Evolutionary conservation across 169 alveolate genomes (phyloP), one percentile per base, ranked within the genome.

Genomic region (Eimeria necatrix): DNA sequence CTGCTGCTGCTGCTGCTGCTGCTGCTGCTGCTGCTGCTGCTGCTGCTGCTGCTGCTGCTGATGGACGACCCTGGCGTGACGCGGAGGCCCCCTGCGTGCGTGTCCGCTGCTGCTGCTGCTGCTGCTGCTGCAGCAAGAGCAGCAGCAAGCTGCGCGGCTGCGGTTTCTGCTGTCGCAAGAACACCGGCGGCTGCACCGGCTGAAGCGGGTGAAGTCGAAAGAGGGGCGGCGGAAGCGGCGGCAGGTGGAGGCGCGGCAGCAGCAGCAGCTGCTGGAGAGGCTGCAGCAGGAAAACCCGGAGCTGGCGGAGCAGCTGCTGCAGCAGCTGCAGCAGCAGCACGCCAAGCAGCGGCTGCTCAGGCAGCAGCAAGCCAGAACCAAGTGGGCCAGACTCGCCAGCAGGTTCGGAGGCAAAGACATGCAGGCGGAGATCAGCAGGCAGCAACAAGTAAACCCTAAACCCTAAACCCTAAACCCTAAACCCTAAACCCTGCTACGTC

Each of bases 351-450:
- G 96, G 0, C 73, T 92, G 71, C 71, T 48, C 16, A 10, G 96
- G 16, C 95, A 61, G 61, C 88, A 90, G 81, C 59, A 73, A 59
- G 96, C 96, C 7, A 56, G 96, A n/a, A 26, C 46, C n/a, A 86
- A 92, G 89, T 92, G 96, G 96, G 84, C 96, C 12, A 26, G 49
- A 4, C 20, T 78, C 52, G 96, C 96, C 2, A 70, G 53, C 26
- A 56, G 96, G n/a, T 95, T 94, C 53, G 96, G 96, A 4, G 96
- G 96, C 60, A 26, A 52, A 20, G 96, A 87, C 53, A 74, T 74
- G 16, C 59, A 74, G 59, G 59, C 85, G 41, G 85, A 74, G 24
- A 74, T 74, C 7, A 74, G 56, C 59, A 74, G 99, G 98, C 98
- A 98, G 97, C 71, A 96, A 97, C 48, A 20, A 4, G 48, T 20